Percentiles rank a stretch among this genome's conserved stretches.
Evolutionary conservation across 192 early-diverging fungal species (phyloP).

Genomic region (Gryganskiella cystojenkinii): DNA sequence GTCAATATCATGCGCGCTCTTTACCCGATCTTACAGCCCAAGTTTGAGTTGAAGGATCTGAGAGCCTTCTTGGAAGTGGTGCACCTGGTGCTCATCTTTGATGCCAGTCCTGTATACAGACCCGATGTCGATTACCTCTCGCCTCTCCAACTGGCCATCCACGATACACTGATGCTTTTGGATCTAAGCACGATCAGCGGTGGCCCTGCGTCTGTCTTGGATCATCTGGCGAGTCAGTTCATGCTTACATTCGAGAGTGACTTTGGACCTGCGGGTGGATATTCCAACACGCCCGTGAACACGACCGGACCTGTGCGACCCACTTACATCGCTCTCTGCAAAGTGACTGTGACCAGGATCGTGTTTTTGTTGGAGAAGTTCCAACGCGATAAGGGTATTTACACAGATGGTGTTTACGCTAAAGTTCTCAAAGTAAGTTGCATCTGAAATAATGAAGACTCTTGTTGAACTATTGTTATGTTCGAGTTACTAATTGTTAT

Average conservation of each 20-base stretch:
- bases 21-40: constrained; percentile 62
- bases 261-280: not conserved
- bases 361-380: constrained; percentile 66
- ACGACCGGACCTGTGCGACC: constrained; percentile 40
- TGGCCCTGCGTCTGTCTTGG: constrained; percentile 33
- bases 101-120: constrained; percentile 65
- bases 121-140: constrained; percentile 72
- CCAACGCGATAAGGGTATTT: constrained; percentile 60
- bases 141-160: constrained; percentile 73
- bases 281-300: not conserved
- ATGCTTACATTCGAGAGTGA: constrained; percentile 18
- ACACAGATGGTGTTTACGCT: constrained; percentile 62
- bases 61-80: constrained; percentile 59
- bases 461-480: constrained; percentile 4
- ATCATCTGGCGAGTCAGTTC: constrained; percentile 33
- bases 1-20: constrained; percentile 71
- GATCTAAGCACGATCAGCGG: constrained; percentile 40
- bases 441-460: not conserved
- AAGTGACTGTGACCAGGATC: constrained; percentile 66
- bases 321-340: constrained; percentile 84
- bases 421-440: constrained; percentile 55
- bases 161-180: constrained; percentile 65
- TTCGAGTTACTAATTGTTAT: too few relatives aligned
- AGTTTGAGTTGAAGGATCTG: constrained; percentile 68
- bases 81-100: constrained; percentile 68